phyloP scores from a whole-genome alignment of 176 grass and related monocot species.

The Cocos nucifera region DNA sequence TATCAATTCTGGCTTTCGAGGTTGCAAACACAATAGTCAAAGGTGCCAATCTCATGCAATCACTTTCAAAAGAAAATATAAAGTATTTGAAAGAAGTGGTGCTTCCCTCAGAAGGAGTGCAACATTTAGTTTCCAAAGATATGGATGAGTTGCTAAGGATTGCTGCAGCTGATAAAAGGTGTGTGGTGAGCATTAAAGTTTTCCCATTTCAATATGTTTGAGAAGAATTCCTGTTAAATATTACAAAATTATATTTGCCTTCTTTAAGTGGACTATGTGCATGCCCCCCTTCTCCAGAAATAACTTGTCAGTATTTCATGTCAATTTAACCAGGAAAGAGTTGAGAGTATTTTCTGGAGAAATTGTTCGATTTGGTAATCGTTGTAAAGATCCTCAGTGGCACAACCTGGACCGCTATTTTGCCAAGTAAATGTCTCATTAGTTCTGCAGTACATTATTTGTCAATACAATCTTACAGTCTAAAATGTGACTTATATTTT shows the following conservation, averaged over 20 bases:
- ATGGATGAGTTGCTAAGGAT: constrained; percentile 28
- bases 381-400: constrained; percentile 41
- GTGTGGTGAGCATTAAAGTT: background rate
- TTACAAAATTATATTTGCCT: too few species aligned
- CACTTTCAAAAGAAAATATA: constrained; percentile 36
- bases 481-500: background rate
- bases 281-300: background rate
- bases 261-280: too few species aligned
- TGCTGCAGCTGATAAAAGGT: constrained; percentile 50
- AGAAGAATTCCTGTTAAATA: background rate
- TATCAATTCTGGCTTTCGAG: constrained; percentile 53
- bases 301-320: constrained; percentile 2
- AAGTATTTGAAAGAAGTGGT: constrained; percentile 33
- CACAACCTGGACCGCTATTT: constrained; percentile 49
- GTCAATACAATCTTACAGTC: too few species aligned
- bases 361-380: constrained; percentile 46
- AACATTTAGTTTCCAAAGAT: constrained; percentile 42
- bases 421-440: constrained; percentile 23
- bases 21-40: constrained; percentile 64
- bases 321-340: constrained; percentile 35
- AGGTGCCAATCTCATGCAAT: constrained; percentile 45
- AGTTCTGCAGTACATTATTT: too few species aligned
- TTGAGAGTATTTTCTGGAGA: constrained; percentile 30
- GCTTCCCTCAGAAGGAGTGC: constrained; percentile 35
- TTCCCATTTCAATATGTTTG: background rate